Base-by-base conservation (phyloP, 208 protist genomes). In the Leishmania aethiopica region DNA sequence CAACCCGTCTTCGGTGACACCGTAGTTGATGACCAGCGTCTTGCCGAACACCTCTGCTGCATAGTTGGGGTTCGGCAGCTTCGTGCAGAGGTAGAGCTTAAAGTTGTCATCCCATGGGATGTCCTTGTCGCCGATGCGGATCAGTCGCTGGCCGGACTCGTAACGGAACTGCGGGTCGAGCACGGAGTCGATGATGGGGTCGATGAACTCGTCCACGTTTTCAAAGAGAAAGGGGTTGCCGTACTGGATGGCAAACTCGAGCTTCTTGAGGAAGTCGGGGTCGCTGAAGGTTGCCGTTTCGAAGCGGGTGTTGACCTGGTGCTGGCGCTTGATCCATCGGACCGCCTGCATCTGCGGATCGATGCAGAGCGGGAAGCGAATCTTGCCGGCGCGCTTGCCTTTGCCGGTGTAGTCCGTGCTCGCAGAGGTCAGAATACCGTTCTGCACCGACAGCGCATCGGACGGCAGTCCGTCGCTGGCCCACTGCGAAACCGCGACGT, bases 321-420 rank as follows among this genome's bases (percentile, higher is more conserved):
- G 97, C 83, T 98, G 98, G 40, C 98, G 94, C 90, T 99, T 99
- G 84, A 99, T 99, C 99, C 99, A 99, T 59, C 93, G 97, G 25
- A 99, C 95, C 32, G 99, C 99, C 90, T 99, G 99, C 95, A 99
- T 97, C 91, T 99, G 99, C 35, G 99, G 99, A 87, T 99, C 99
- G 78, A 99, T 99, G 85, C 98, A 99, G 51, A 99, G 93, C 47
- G 99, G 99, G 84, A 99, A 99, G 47, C 98, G 94, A 71, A 97
- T 94, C 83, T 94, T 94, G 53, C 94, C 93, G 13, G 92, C 86
- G 35, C 91, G 91, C 81, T 91, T 94, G 62, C 93, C 94, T 73
- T 92, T 94, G 37, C 93, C 94, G 60, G 88, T 91, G 84, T 92
- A 91, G 84, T 95, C 88, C 40, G 92, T 97, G 73, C 93, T 96